phyloP scores from a whole-genome alignment of 2,329 filamentous ascomycete species.

The Fusarium anguioides region DNA sequence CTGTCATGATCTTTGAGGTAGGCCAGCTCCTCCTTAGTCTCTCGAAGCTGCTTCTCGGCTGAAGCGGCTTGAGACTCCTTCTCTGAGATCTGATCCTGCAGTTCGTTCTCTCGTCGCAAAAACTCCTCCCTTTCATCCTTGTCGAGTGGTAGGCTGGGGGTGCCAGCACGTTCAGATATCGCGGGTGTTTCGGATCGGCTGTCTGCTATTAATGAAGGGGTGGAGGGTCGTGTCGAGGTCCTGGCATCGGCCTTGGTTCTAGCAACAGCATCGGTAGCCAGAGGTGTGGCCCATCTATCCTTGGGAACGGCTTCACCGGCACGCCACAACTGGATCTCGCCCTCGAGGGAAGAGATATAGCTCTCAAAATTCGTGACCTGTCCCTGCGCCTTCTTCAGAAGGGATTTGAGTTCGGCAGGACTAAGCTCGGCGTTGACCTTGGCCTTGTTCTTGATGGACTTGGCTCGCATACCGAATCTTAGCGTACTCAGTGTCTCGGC shows the following conservation, averaged over 20 bases:
- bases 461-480: conserved; percentile 94
- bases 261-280: conserved; percentile 60
- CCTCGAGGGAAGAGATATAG: conserved; percentile 85
- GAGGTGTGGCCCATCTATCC: conserved; percentile 83
- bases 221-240: conserved; percentile 62
- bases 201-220: conserved; percentile 64
- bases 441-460: conserved; percentile 99
- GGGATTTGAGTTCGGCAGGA: conserved; percentile 90
- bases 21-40: conserved; percentile 86
- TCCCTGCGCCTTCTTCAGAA: conserved; percentile 91
- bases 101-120: conserved; percentile 91
- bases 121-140: conserved; percentile 99
- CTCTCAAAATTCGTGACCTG: conserved; percentile 89
- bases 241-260: conserved; percentile 57
- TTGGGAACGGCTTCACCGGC: conserved; percentile 87
- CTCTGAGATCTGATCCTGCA: conserved; percentile 96
- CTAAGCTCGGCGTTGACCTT: conserved; percentile 99
- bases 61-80: conserved; percentile 84
- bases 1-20: conserved; percentile 87
- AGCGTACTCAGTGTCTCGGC: conserved; percentile 92
- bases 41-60: conserved; percentile 82
- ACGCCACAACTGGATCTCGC: conserved; percentile 88
- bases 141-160: conserved; percentile 87
- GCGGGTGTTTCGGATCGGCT: conserved; percentile 71
- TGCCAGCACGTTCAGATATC: conserved; percentile 84